These are phyloP conservation scores for sunflower (Helianthus annuus) DNA, from an alignment of 129 eudicot species.

Conservation along the genomic window DNA sequence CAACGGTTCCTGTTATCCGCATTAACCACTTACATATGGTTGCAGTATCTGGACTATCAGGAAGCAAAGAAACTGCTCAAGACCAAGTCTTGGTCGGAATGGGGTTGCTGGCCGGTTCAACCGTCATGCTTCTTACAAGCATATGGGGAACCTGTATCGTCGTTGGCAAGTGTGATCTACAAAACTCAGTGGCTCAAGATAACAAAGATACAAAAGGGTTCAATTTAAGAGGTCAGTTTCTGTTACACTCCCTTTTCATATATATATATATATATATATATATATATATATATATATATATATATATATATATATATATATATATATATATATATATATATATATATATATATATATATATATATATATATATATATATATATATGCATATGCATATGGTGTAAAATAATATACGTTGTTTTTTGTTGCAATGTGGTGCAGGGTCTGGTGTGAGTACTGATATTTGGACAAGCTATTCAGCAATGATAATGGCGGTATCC, in stretches of 20 bases:
- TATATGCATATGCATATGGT: background rate
- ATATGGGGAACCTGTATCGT: conserved; percentile 65
- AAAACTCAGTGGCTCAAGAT: conserved; percentile 47
- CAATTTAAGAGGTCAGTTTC: conserved; percentile 36
- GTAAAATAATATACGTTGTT: background rate
- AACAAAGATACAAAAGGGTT: conserved; percentile 55
- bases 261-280: too few species aligned
- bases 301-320: too few species aligned
- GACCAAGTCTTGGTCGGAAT: conserved; percentile 58
- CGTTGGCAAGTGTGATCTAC: conserved; percentile 52
- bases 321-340: too few species aligned
- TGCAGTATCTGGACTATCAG: conserved; percentile 70
- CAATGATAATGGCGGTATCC: conserved; percentile 69
- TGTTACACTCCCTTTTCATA: background rate
- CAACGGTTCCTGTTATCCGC: conserved; percentile 5
- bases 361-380: too few species aligned
- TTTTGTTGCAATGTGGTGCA: conserved; percentile 8
- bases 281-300: too few species aligned
- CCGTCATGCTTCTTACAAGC: conserved; percentile 58
- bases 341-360: too few species aligned
- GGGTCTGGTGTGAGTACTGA: conserved; percentile 61
- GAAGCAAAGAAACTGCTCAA: conserved; percentile 54
- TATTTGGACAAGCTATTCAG: conserved; percentile 62
- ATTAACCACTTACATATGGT: conserved; percentile 5
- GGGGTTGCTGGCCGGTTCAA: conserved; percentile 61